Conservation (phyloP, 1,284 basidiomycete genomes). For the Thecaphora frezii region DNA sequence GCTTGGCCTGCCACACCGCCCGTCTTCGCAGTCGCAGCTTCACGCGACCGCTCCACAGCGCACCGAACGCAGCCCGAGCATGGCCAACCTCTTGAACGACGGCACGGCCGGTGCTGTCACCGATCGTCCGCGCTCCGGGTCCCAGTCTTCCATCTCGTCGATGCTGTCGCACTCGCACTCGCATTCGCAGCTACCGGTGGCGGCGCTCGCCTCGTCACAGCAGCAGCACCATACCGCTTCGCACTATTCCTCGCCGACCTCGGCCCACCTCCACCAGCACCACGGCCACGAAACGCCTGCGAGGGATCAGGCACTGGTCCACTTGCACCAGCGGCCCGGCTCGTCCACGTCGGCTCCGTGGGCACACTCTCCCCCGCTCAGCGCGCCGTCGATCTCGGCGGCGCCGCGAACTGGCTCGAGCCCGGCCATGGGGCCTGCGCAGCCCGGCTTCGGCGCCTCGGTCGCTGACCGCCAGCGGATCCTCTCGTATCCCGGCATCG, state of each 20-base stretch:
- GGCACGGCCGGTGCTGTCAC: conserved; percentile 32
- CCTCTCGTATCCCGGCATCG: not conserved
- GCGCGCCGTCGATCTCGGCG: not conserved
- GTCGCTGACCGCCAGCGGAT: not conserved
- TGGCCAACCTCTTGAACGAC: conserved; percentile 37
- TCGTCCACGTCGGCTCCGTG: not conserved
- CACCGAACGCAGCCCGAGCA: conserved; percentile 35
- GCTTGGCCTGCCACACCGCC: conserved; percentile 5
- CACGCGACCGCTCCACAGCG: conserved; percentile 10
- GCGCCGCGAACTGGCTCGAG: conserved; percentile 20
- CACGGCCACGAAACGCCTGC: not conserved
- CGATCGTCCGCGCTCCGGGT: conserved; percentile 27
- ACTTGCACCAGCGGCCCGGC: not conserved
- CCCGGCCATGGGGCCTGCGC: conserved; percentile 13
- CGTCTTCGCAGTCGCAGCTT: conserved; percentile 18
- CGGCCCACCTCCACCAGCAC: not conserved
- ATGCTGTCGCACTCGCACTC: conserved; percentile 20
- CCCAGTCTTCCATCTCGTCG: conserved; percentile 35
- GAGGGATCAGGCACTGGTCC: not conserved
- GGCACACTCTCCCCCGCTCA: not conserved
- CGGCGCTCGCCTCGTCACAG: not conserved
- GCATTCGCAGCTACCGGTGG: conserved; percentile 1
- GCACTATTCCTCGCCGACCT: not conserved
- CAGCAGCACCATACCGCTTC: conserved; percentile 12
- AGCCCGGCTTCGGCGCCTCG: conserved; percentile 4